phyloP scores from a whole-genome alignment of 2,329 filamentous ascomycete species.

The Aspergillus tamarii region DNA sequence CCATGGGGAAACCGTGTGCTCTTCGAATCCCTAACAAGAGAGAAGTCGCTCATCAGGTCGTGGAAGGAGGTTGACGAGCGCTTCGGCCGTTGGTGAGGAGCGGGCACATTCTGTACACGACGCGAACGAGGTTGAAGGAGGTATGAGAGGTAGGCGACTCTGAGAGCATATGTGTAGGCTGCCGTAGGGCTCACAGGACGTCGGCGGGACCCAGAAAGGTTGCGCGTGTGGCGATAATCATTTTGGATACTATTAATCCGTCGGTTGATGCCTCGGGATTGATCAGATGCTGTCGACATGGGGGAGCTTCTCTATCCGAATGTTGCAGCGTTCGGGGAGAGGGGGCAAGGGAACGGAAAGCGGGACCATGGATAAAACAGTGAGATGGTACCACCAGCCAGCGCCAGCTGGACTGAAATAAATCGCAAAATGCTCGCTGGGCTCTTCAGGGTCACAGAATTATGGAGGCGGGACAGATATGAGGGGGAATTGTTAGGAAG shows the following conservation, averaged over 20 bases:
- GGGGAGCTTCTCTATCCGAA: conserved; percentile 29
- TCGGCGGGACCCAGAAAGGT: conserved; percentile 46
- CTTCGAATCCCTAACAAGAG: conserved; percentile 66
- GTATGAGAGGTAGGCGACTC: conserved; percentile 89
- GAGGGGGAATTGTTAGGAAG: conserved; percentile 10
- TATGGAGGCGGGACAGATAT: conserved; percentile 2
- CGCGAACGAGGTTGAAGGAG: conserved; percentile 89
- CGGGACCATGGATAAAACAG: conserved; percentile 37
- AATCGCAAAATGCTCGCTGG: not conserved
- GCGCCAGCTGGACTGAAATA: conserved; percentile 18
- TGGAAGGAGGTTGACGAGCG: conserved; percentile 73
- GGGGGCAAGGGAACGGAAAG: conserved; percentile 30
- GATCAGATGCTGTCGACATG: conserved; percentile 53
- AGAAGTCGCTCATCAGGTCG: conserved; percentile 88
- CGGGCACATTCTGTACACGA: conserved; percentile 80
- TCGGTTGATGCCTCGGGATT: conserved; percentile 50
- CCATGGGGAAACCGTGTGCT: conserved; percentile 72
- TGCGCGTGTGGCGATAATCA: conserved; percentile 46
- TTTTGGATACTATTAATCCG: conserved; percentile 52
- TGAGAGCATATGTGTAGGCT: conserved; percentile 87
- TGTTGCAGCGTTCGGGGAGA: conserved; percentile 27
- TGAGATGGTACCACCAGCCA: conserved; percentile 30
- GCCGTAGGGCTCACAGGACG: conserved; percentile 65
- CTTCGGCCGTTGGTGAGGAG: conserved; percentile 65
- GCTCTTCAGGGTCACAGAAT: not conserved